phyloP scores from a whole-genome alignment of 225 moss, liverwort and hornwort species.

The Lunularia cruciata region DNA sequence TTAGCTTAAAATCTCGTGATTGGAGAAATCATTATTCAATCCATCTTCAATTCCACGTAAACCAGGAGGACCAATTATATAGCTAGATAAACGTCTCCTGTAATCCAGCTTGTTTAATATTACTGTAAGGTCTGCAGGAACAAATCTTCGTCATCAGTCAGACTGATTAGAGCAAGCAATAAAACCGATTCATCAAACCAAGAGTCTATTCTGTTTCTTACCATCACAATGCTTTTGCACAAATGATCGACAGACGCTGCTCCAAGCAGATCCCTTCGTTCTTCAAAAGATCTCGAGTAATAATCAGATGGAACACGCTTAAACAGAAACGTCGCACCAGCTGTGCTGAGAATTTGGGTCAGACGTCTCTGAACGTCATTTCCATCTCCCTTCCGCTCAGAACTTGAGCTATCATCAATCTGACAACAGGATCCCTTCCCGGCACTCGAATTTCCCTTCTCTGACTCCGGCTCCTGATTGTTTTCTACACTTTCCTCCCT shows the following conservation, averaged over 20 bases:
- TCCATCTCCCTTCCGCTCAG: neutral
- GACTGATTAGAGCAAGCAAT: no score
- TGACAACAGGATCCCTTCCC: neutral
- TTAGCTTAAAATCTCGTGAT: no score
- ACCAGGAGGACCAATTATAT: no score
- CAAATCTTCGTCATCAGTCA: no score
- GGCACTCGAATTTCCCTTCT: neutral
- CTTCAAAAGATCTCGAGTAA: slow-evolving; percentile 69
- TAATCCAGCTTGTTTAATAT: no score
- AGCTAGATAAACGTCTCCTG: no score
- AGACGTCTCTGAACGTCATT: slow-evolving; percentile 53
- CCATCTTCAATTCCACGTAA: no score
- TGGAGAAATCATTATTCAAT: no score
- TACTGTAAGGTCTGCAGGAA: no score
- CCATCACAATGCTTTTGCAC: slow-evolving; percentile 99
- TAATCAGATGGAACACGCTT: slow-evolving; percentile 75
- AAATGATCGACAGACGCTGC: slow-evolving; percentile 89
- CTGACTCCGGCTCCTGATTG: neutral
- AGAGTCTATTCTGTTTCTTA: no score
- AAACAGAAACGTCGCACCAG: slow-evolving; percentile 62
- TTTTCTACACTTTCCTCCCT: neutral
- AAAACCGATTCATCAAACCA: no score
- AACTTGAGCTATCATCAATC: neutral
- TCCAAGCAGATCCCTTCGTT: slow-evolving; percentile 71
- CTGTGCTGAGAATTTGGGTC: slow-evolving; percentile 44